These are phyloP conservation scores for Amanita exitialis DNA, from an alignment of 768 basidiomycete genomes.

Conservation along the genomic window DNA sequence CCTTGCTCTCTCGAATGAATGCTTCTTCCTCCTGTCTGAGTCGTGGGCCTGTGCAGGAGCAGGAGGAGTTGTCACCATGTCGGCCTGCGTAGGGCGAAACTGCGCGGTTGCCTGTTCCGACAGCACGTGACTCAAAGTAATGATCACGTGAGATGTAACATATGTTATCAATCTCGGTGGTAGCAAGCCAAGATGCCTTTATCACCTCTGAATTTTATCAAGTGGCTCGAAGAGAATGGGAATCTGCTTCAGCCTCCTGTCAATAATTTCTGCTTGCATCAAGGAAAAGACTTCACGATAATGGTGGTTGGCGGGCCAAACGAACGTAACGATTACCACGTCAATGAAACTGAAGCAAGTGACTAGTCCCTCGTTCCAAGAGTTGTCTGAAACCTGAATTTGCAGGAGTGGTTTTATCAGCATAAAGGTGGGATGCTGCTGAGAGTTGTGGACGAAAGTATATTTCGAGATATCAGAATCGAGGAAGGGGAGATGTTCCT, in stretches of 20 bases:
- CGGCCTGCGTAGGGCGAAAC: conserved; percentile 1
- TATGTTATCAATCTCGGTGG: not conserved
- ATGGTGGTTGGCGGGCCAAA: conserved; percentile 98
- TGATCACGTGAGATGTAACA: conserved; percentile 10
- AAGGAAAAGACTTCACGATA: conserved; percentile 80
- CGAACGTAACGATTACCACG: conserved; percentile 86
- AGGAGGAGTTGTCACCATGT: conserved; percentile 25
- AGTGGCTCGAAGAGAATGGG: conserved; percentile 79
- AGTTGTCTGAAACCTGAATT: not conserved
- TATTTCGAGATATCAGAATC: conserved; percentile 80
- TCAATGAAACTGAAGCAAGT: conserved; percentile 86
- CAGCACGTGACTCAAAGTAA: conserved; percentile 10
- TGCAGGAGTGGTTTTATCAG: conserved; percentile 96
- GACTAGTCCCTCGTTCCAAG: not conserved
- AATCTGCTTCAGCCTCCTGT: conserved; percentile 85
- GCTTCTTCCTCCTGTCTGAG: conserved; percentile 34
- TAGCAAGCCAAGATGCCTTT: conserved; percentile 35
- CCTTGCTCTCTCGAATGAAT: conserved; percentile 45
- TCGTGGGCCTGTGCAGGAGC: conserved; percentile 21
- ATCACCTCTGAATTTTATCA: conserved; percentile 75
- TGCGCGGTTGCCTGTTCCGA: not conserved
- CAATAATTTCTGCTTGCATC: conserved; percentile 81
- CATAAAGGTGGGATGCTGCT: conserved; percentile 90
- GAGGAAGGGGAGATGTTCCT: conserved; percentile 97
- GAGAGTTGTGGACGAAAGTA: conserved; percentile 70